These are phyloP conservation scores for Nakazawaea holstii DNA, from an alignment of 805 yeast genomes.

Conservation along the genomic window DNA sequence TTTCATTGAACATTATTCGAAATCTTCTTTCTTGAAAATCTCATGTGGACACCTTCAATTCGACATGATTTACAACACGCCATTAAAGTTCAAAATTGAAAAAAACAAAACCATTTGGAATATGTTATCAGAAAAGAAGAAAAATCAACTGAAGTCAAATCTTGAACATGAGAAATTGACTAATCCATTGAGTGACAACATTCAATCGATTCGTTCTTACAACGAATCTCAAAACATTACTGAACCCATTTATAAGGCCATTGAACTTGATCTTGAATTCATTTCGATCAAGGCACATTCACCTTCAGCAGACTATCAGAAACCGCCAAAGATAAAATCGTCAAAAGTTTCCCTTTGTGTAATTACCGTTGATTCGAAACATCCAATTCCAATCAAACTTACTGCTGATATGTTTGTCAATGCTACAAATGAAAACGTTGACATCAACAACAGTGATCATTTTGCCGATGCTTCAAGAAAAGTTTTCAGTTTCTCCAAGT, in stretches of 20 bases:
- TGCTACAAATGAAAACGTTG: slow-evolving; percentile 9
- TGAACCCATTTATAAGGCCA: not conserved
- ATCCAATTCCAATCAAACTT: slow-evolving; percentile 9
- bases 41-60: slow-evolving; percentile 1
- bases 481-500: slow-evolving; percentile 8
- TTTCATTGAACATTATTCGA: slow-evolving; percentile 6
- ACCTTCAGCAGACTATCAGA: slow-evolving; percentile 1
- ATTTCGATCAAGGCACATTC: slow-evolving; percentile 1
- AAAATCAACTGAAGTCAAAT: not conserved
- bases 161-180: slow-evolving; percentile 3
- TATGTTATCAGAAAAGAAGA: slow-evolving; percentile 7
- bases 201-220: not conserved
- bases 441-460: slow-evolving; percentile 4
- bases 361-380: slow-evolving; percentile 6
- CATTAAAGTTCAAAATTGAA: slow-evolving; percentile 3
- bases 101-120: slow-evolving; percentile 8
- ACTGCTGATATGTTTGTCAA: slow-evolving; percentile 9
- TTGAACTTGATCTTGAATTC: slow-evolving; percentile 9
- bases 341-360: slow-evolving; percentile 1
- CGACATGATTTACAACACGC: slow-evolving; percentile 5
- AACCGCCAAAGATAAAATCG: slow-evolving; percentile 7
- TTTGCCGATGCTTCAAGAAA: slow-evolving; percentile 3
- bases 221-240: not conserved
- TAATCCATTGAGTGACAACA: not conserved
- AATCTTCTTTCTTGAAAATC: slow-evolving; percentile 8